Evolutionary conservation across 805 yeast species (phyloP).

Genomic region (Ogataea henricii): DNA sequence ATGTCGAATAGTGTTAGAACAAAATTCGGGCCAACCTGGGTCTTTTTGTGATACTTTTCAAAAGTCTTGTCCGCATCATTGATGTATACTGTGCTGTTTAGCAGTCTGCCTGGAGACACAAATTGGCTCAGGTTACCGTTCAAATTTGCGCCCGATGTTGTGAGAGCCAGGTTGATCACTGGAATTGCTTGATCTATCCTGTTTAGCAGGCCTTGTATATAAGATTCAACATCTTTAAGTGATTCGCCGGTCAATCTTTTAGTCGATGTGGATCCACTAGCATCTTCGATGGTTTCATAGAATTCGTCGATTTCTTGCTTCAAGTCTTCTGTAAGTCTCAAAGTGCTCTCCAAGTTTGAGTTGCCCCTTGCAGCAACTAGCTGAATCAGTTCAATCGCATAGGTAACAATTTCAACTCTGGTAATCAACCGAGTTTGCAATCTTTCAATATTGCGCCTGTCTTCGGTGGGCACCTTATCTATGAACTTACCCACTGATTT

Average conservation of each 20-base stretch:
- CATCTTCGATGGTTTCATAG: conserved; percentile 46
- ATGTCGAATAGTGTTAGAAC: conserved; percentile 59
- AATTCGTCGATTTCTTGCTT: conserved; percentile 60
- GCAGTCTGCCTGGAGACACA: conserved; percentile 63
- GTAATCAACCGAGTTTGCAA: conserved; percentile 50
- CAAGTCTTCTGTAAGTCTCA: conserved; percentile 55
- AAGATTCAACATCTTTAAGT: conserved; percentile 47
- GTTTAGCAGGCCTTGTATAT: conserved; percentile 47
- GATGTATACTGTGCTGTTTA: conserved; percentile 60
- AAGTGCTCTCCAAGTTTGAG: conserved; percentile 55
- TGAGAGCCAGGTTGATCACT: conserved; percentile 60
- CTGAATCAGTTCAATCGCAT: conserved; percentile 68
- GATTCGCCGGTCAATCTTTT: conserved; percentile 29
- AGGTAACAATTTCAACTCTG: conserved; percentile 60
- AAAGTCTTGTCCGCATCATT: conserved; percentile 39
- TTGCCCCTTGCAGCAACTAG: conserved; percentile 64
- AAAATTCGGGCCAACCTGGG: conserved; percentile 62
- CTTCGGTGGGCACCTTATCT: conserved; percentile 55
- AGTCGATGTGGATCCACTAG: conserved; percentile 20
- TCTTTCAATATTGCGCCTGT: conserved; percentile 45
- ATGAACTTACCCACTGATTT: conserved; percentile 60
- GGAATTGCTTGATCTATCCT: conserved; percentile 73
- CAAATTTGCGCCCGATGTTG: conserved; percentile 68
- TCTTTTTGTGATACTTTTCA: conserved; percentile 2
- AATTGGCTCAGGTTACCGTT: conserved; percentile 45